Evolutionary conservation across 495 filamentous ascomycete species (phyloP), one percentile per base, ranked within the genome.

Genomic region (Daldinia loculata): DNA sequence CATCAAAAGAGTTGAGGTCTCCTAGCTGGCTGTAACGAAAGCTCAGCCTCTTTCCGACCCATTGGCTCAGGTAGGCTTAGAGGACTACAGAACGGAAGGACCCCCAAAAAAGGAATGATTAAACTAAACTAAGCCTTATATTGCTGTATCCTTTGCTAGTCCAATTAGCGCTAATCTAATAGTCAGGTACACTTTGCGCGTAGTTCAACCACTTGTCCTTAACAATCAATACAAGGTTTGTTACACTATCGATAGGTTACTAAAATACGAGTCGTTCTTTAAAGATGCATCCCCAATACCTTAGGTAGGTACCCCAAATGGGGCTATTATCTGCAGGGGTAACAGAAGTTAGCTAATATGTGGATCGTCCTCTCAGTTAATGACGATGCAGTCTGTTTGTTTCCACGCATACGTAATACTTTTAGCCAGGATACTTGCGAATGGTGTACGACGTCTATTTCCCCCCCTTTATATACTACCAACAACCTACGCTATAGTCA

Each of bases 61-160:
- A 39, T 57, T 43, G 68, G 61, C 50, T 51, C 34, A 48, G 26
- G 24, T 22, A 51, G 24, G 9, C 45, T 51, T 51, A 51, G 57
- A 38, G 22, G 34, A 55, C 36, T 55, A 2, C 45, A 51, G 19
- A 51, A 26, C 22, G 12, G 34, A 60, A 60, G 61, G 60, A 34
- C 8, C 45, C 24, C 12, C 12, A 17, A 60, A 51, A 24, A 8
- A 30, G 67, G 38, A 60, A 38, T 50, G 50, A 39, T 55, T 38
- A 65, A 69, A 15, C 53, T 45, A 63, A 38, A 15, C 67, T 70
- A 70, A 70, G 67, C 67, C 67, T 65, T 70, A 70, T 70, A 56
- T 14, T 14, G 24, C 0, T 61, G 67, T 70, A 70, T 39, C 24
- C 8, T 30, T 50, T 65, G 67, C 39, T 70, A 70, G 22, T 70